These are phyloP conservation scores for Fraxinus americana DNA, from an alignment of 257 asterid genomes.

Conservation along the genomic window DNA sequence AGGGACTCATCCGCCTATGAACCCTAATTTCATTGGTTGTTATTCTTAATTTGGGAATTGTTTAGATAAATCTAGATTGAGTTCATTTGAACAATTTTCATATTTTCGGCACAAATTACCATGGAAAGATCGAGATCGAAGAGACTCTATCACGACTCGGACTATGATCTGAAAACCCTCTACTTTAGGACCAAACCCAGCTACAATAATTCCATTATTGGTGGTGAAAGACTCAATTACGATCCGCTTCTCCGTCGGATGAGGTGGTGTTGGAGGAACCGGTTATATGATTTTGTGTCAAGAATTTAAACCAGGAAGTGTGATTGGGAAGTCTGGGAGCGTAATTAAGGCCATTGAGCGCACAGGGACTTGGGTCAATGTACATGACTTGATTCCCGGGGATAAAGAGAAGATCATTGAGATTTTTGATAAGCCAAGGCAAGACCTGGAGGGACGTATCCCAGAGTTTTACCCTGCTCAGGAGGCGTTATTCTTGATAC, in stretches of 20 bases:
- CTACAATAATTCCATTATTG: constrained; percentile 43
- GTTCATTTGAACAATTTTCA: neutral
- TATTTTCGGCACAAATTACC: neutral
- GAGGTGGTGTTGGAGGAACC: constrained; percentile 46
- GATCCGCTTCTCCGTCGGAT: constrained; percentile 37
- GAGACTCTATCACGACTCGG: constrained; percentile 65
- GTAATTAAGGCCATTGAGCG: constrained; percentile 82
- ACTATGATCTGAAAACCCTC: constrained; percentile 63
- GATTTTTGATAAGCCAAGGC: constrained; percentile 75
- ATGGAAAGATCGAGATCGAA: constrained; percentile 89
- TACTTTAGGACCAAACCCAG: constrained; percentile 42
- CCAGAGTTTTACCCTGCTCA: constrained; percentile 85
- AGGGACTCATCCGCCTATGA: neutral
- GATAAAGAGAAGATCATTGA: constrained; percentile 94
- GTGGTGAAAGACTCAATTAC: constrained; percentile 47
- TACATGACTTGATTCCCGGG: constrained; percentile 75
- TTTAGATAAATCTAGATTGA: neutral
- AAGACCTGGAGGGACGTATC: constrained; percentile 78
- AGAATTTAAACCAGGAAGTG: constrained; percentile 87
- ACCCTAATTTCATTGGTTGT: no score
- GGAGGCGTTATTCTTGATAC: constrained; percentile 84
- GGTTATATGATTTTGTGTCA: constrained; percentile 81
- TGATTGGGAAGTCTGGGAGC: constrained; percentile 90
- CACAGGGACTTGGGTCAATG: constrained; percentile 94
- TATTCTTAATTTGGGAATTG: neutral